Base-by-base conservation (phyloP, 2,329 filamentous ascomycete genomes). In the Cordyceps fumosorosea region DNA sequence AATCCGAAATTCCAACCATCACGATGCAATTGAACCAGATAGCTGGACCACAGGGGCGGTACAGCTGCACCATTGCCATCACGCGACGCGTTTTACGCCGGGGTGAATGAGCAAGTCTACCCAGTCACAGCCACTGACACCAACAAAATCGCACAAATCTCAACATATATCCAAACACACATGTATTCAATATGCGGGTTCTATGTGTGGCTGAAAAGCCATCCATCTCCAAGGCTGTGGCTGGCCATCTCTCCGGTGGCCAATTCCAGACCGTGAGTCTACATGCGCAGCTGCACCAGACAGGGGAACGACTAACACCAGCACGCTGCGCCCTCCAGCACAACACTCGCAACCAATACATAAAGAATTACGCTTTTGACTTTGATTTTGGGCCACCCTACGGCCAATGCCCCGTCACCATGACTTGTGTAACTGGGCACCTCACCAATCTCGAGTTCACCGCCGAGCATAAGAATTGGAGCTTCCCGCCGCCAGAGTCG, bases 211-310 rank as follows among this genome's bases (percentile, higher is more conserved):
- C 82, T 48, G 82, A 84, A 68, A 84, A 99, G 81, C 92, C 92
- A 42, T 96, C 93, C 48, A 97, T 99, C 65, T 91, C 95, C 63
- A 97, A 95, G 76, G 92, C 93, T 44, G 93, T 99, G 56, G 91
- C 95, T 45, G 85, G 87, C 63, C 93, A 98, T 79, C 83, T 99
- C 32, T 90, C 89, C 37, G 93, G 95, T 56, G 90, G 91, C 54
- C 78, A 79, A 20, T 81, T 87, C 63, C 83, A 85, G 73, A 87
- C 85, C 60, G 91, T 96, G 76, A 74, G 87, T 77, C 52, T 18
- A 48, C 14, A 8, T 29, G 5, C 10, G 20, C 32, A 2, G 11
- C n/a, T 48, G 8, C 61, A 29, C 61, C 40, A 67, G 75, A 59
- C 75, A 62, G 34, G 11, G 32, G 37, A 5, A 40, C 48, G 22